phyloP scores from a whole-genome alignment of 2,329 filamentous ascomycete species.

The Pseudogymnoascus sp. region DNA sequence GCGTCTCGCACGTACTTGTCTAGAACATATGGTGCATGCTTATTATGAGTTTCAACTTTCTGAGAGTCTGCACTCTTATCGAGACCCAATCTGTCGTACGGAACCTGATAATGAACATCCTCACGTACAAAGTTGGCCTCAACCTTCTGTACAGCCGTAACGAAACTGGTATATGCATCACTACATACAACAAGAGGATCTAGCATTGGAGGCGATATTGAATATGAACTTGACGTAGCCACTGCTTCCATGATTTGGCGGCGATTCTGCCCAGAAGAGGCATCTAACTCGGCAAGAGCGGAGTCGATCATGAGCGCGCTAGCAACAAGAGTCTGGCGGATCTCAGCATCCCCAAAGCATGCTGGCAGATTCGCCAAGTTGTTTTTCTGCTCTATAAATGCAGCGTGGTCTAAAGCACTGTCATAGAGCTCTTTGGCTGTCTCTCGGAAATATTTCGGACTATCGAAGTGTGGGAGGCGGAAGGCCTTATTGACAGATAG shows the following conservation, averaged over 20 bases:
- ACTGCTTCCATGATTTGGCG: neutral
- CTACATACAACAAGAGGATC: neutral
- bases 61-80: neutral
- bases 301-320: neutral
- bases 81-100: neutral
- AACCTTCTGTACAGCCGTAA: neutral
- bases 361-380: neutral
- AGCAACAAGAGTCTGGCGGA: neutral
- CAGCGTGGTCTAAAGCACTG: neutral
- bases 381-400: neutral
- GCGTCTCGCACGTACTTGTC: neutral
- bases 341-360: neutral
- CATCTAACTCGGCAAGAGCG: neutral
- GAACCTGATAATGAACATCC: neutral
- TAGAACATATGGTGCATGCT: neutral
- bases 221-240: neutral
- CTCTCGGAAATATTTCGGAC: neutral
- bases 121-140: neutral
- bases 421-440: neutral
- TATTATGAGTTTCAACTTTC: neutral
- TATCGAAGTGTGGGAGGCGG: neutral
- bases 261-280: neutral
- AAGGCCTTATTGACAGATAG: neutral
- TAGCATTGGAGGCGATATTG: neutral
- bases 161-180: neutral